phyloP scores from a whole-genome alignment of 805 yeast genomes.

The Starmerella kuoi region DNA sequence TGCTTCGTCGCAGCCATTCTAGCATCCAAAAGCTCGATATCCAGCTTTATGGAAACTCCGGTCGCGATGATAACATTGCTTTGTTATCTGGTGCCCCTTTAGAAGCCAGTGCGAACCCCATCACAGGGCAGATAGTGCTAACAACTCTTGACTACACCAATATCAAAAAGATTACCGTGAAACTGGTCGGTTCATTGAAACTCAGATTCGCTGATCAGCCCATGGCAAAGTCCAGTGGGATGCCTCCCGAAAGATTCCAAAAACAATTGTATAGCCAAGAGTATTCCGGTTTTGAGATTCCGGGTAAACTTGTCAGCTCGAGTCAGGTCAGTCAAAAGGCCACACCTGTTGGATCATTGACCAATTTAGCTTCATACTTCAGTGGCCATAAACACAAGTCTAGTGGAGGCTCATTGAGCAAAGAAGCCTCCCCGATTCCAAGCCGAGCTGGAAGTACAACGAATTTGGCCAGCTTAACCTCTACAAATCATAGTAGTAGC shows the following conservation, averaged over 20 bases:
- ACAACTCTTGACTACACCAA: conserved; percentile 63
- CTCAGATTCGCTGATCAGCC: conserved; percentile 47
- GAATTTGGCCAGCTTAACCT: conserved; percentile 2
- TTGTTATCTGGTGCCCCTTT: conserved; percentile 65
- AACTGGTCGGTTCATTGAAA: conserved; percentile 54
- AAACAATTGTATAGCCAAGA: conserved; percentile 58
- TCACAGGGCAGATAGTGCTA: conserved; percentile 68
- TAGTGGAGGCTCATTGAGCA: neutral
- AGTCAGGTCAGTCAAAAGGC: conserved; percentile 18
- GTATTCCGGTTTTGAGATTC: conserved; percentile 32
- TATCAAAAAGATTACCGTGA: conserved; percentile 50
- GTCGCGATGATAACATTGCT: conserved; percentile 40
- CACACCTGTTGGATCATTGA: conserved; percentile 24
- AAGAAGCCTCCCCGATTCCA: conserved; percentile 7
- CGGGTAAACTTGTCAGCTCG: conserved; percentile 10
- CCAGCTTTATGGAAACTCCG: conserved; percentile 19
- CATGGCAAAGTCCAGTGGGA: conserved; percentile 6
- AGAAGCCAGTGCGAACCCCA: conserved; percentile 63
- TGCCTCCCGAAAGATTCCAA: conserved; percentile 33
- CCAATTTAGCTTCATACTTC: conserved; percentile 26
- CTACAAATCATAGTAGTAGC: neutral
- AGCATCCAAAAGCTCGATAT: conserved; percentile 20
- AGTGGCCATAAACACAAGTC: conserved; percentile 16
- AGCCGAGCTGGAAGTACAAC: conserved; percentile 10
- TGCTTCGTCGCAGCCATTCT: conserved; percentile 20